Evolutionary conservation across 768 basidiomycete species (phyloP).

Genomic region (Auricularia heimuer): DNA sequence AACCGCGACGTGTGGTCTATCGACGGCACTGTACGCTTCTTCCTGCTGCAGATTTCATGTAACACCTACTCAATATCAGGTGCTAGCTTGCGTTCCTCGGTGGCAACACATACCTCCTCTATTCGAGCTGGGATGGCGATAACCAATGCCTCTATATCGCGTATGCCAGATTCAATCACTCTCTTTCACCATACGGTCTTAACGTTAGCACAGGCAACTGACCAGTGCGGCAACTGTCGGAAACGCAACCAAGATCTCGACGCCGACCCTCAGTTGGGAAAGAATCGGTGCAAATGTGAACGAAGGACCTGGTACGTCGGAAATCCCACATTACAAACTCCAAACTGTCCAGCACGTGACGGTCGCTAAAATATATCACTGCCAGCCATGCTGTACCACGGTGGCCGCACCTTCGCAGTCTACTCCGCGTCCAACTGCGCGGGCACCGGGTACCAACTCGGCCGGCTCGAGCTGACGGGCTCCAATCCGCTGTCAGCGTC

Average conservation of each 20-base stretch:
- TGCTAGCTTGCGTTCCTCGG: not conserved
- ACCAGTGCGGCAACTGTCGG: not conserved
- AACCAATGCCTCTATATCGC: constrained; percentile 8
- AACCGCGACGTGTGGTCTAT: constrained; percentile 5
- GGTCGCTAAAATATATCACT: not conserved
- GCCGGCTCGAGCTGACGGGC: constrained; percentile 7
- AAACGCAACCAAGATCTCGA: not conserved
- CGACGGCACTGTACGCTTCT: not conserved
- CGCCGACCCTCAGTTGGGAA: not conserved
- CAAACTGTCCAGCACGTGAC: not conserved
- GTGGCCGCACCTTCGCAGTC: constrained; percentile 5
- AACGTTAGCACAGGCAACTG: not conserved
- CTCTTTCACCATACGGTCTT: too few relatives aligned
- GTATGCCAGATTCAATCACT: not conserved
- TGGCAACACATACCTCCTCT: constrained; percentile 6
- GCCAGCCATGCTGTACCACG: constrained; percentile 3
- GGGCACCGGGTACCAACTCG: constrained; percentile 5
- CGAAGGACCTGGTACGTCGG: constrained; percentile 4
- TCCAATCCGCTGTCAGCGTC: constrained; percentile 3
- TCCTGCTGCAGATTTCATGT: too few relatives aligned
- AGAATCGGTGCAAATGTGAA: constrained; percentile 1
- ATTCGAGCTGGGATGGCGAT: not conserved
- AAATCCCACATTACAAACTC: not conserved
- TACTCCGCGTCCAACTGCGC: constrained; percentile 7
- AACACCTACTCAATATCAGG: too few relatives aligned